Conservation (phyloP, 139 green algal species). For the Ettlia oleoabundans region DNA sequence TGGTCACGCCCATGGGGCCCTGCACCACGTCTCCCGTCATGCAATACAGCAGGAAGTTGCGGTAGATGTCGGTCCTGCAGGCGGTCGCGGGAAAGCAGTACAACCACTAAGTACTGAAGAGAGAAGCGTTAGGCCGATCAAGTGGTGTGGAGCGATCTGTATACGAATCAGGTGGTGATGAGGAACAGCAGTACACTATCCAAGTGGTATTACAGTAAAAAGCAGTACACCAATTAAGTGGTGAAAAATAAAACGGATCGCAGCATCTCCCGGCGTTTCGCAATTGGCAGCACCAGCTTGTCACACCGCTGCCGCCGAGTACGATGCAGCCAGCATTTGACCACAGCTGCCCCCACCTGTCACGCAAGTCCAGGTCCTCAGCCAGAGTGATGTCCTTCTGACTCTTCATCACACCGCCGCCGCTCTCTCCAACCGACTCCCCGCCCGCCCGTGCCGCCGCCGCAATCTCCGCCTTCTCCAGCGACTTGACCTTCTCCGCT, state of each 20-base stretch:
- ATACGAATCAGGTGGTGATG: no score
- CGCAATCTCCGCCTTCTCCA: conserved; percentile 61
- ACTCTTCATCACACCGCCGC: conserved; percentile 43
- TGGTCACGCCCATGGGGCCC: conserved; percentile 88
- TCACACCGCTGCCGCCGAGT: no score
- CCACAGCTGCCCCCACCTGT: conserved; percentile 52
- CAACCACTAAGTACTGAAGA: background rate
- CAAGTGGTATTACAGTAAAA: no score
- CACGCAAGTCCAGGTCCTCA: conserved; percentile 79
- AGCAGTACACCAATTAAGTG: no score
- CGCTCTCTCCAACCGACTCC: conserved; percentile 37
- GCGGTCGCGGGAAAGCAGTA: background rate
- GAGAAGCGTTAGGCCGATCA: no score
- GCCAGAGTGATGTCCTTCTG: conserved; percentile 97
- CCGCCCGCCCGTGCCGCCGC: conserved; percentile 37
- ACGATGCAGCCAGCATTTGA: no score
- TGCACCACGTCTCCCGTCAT: conserved; percentile 88
- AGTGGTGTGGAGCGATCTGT: no score
- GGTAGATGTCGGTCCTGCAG: conserved; percentile 84
- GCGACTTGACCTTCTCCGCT: conserved; percentile 13
- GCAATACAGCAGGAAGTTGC: conserved; percentile 94
- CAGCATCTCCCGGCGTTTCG: no score
- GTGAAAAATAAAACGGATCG: no score
- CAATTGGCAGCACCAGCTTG: no score
- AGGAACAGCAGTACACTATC: no score